These are phyloP conservation scores for Dissoconium aciculare DNA, from an alignment of 2,329 filamentous ascomycete species.

Conservation along the genomic window DNA sequence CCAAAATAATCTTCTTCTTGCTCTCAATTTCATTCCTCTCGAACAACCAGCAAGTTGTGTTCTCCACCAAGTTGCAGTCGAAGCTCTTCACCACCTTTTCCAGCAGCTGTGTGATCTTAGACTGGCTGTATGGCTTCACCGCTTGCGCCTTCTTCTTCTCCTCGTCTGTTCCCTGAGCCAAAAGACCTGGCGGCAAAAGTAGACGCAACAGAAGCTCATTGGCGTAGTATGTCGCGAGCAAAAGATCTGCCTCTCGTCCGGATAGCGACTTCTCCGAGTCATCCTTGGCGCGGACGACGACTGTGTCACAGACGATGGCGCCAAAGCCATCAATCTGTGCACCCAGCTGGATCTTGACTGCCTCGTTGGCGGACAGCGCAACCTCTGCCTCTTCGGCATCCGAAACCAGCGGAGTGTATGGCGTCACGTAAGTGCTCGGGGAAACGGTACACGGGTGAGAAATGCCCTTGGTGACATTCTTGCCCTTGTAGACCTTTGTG, in stretches of 20 bases:
- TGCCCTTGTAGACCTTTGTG: constrained; percentile 92
- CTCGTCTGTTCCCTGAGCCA: constrained; percentile 73
- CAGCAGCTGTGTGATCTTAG: constrained; percentile 70
- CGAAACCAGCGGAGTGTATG: constrained; percentile 81
- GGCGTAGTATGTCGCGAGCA: constrained; percentile 84
- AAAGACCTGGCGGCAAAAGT: constrained; percentile 77
- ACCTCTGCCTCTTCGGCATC: constrained; percentile 71
- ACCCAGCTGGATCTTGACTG: constrained; percentile 96
- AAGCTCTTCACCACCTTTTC: constrained; percentile 88
- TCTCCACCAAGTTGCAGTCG: constrained; percentile 86
- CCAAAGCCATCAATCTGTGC: constrained; percentile 97
- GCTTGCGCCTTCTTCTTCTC: constrained; percentile 80
- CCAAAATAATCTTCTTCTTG: constrained; percentile 93
- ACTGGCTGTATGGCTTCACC: constrained; percentile 68
- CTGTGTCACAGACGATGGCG: constrained; percentile 87
- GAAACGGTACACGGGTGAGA: constrained; percentile 91
- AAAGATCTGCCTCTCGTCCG: constrained; percentile 69
- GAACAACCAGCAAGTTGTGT: constrained; percentile 94
- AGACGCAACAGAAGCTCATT: constrained; percentile 87
- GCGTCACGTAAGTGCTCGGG: constrained; percentile 84
- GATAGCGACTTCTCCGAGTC: constrained; percentile 37
- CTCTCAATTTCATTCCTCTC: constrained; percentile 96
- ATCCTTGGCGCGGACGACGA: constrained; percentile 53
- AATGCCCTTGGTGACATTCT: constrained; percentile 91
- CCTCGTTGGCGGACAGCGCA: constrained; percentile 69